These are phyloP conservation scores for Thielaviopsis euricoi DNA, from an alignment of 2,329 filamentous ascomycete genomes.

Conservation along the genomic window DNA sequence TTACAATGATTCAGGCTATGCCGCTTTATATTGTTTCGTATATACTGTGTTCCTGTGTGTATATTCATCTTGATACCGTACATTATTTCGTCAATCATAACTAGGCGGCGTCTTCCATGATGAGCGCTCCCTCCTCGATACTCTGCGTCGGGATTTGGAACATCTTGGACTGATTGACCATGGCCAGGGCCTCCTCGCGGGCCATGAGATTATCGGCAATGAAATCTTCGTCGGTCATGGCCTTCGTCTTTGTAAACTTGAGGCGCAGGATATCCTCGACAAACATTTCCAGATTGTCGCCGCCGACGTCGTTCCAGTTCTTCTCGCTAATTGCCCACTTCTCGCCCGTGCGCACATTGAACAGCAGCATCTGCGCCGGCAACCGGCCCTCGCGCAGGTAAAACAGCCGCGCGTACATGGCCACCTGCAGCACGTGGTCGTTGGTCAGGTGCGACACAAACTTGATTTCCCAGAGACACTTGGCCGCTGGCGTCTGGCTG, in stretches of 20 bases:
- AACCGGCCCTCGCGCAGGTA: constrained; percentile 10
- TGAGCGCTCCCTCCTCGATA: background rate
- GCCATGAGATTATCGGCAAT: background rate
- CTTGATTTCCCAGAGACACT: constrained; percentile 19
- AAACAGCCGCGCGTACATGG: constrained; percentile 16
- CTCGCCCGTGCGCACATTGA: constrained; percentile 17
- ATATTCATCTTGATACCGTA: background rate
- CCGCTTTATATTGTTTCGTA: background rate
- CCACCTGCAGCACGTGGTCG: constrained; percentile 17
- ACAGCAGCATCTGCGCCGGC: constrained; percentile 14
- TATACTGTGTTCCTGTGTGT: background rate
- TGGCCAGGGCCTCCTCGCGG: background rate
- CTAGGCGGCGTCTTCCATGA: background rate
- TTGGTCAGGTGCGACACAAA: constrained; percentile 16
- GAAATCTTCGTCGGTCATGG: constrained; percentile 12
- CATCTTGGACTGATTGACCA: background rate
- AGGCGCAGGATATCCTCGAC: constrained; percentile 13
- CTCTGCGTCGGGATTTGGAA: background rate
- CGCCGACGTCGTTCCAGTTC: background rate
- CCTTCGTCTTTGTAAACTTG: constrained; percentile 12
- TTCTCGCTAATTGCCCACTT: constrained; percentile 14
- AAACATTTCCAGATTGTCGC: constrained; percentile 7
- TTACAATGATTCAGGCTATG: too few relatives aligned
- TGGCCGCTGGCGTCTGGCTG: background rate
- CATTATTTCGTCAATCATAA: background rate